Conservation (phyloP, 495 filamentous ascomycete species). For the Corynascus novoguineensis region DNA sequence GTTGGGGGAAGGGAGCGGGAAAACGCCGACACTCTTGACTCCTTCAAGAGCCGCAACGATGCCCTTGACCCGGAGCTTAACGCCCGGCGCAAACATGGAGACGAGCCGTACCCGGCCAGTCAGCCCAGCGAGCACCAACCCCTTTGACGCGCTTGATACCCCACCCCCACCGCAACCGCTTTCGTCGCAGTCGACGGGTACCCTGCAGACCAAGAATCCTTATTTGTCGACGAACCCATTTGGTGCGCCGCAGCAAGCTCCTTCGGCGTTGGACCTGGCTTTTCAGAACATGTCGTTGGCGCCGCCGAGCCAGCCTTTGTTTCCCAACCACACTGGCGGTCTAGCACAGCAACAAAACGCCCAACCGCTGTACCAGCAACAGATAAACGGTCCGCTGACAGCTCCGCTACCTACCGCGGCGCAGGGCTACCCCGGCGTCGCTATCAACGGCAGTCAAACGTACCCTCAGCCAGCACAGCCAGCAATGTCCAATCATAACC, state of each 20-base stretch:
- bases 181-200: slow-evolving; percentile 54
- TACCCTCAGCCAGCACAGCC: slow-evolving; percentile 40
- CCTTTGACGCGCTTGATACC: slow-evolving; percentile 56
- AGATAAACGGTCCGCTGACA: slow-evolving; percentile 58
- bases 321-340: slow-evolving; percentile 80
- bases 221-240: slow-evolving; percentile 49
- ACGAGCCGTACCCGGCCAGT: slow-evolving; percentile 28
- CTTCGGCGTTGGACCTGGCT: slow-evolving; percentile 53
- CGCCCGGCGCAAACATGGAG: slow-evolving; percentile 33
- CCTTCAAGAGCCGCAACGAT: slow-evolving; percentile 30
- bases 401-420: slow-evolving; percentile 53
- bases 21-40: slow-evolving; percentile 38
- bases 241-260: slow-evolving; percentile 40
- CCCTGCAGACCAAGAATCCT: slow-evolving; percentile 49
- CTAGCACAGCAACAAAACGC: slow-evolving; percentile 49
- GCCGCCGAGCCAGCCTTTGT: slow-evolving; percentile 56
- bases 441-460: slow-evolving; percentile 44
- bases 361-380: slow-evolving; percentile 44
- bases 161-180: slow-evolving; percentile 42
- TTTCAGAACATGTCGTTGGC: slow-evolving; percentile 70
- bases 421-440: slow-evolving; percentile 44
- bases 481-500: slow-evolving; percentile 51
- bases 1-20: slow-evolving; percentile 60
- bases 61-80: slow-evolving; percentile 39
- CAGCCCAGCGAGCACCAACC: slow-evolving; percentile 54